Base-by-base conservation (phyloP, 768 basidiomycete genomes). In the Rhodocollybia butyracea region DNA sequence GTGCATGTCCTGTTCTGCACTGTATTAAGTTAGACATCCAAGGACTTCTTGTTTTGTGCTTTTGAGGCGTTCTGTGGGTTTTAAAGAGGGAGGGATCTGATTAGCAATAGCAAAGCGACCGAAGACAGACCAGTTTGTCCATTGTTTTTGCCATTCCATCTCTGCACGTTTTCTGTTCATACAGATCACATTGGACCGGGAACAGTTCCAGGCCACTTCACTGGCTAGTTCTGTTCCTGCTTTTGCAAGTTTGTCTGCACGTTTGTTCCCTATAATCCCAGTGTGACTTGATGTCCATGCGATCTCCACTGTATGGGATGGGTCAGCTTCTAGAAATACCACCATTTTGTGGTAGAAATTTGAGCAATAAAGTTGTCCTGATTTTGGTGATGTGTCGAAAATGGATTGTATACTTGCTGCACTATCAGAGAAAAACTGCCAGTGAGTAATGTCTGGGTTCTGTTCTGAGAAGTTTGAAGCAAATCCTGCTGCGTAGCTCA, bases 1-100 rank as follows among this genome's bases (percentile, higher is more conserved):
- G 64, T 13, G 40, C 59, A 42, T 70, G 70, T 4, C 68, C 65
- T 12, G 62, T 69, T 3, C 62, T 56, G 57, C 63, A 66, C 45
- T 67, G 69, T 1, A 61, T 46, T 1, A n/a, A n/a, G n/a, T n/a
- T n/a, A 67, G 30, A 13, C 64, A 39, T 19, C 67, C 68, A 31
- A 63, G 65, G 1, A 68, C n/a, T 43, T 67, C 64, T 21, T 62
- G 57, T 39, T 21, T 51, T 43, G 41, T 48, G 10, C 11, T 10
- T 34, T 21, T 41, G n/a, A 43, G 22, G 21, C 31, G 26, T n/a
- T 42, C n/a, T 3, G 27, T 26, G 6, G 52, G 52, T 27, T 54
- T 54, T 11, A 54, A 15, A 2, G 52, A 41, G 4, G 52, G 52
- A 15, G 52, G 29, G 2, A 54, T 27, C 1, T 21, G 26, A 31